Evolutionary conservation across 306 rosid species (phyloP), one percentile per base, ranked within the genome.

Genomic region (Prinsepia uniflora): DNA sequence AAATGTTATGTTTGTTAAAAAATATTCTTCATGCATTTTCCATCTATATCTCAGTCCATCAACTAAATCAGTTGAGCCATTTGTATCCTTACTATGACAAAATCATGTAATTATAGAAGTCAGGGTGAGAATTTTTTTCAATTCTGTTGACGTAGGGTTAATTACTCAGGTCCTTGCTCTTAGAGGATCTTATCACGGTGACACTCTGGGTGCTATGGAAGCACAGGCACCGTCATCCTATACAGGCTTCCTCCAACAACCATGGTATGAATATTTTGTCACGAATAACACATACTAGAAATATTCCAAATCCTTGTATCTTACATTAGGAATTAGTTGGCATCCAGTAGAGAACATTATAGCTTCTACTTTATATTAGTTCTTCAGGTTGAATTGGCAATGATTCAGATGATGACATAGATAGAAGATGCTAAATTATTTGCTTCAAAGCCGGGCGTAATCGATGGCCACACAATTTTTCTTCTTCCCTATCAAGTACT

Each of bases 201-300:
- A 94, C 75, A 94, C 97, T 52, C 83, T 94, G 79, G 97, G 97
- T 83, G 99, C 99, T 69, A 90, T 94, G 99, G 97, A 91, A 87
- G 96, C 99, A 47, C 97, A 94, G 81, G 97, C 97, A 46, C 95
- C 97, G 56, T 94, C 98, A 62, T 78, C 91, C 80, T 94, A 90
- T 85, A 90, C 96, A 14, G 97, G 97, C 79, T 94, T 94, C 80
- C 87, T 94, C 68, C 99, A 94, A 83, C 99, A 94, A 72, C 99
- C 99, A 39, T 94, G 97, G 99, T 91, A 86, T 68, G 70, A 39
- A 55, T 47, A 0, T 58, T 30, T 10, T 65, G 56, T 79, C 63
- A 46, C 46, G 39, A 9, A 10, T 8, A 68, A n/a, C 18, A 34
- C 50, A 34, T 39, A 19, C 22, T 45, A 12, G 19, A 56, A 39